Evolutionary conservation across 2,329 filamentous ascomycete species (phyloP).

Genomic region (Verticillium longisporum): DNA sequence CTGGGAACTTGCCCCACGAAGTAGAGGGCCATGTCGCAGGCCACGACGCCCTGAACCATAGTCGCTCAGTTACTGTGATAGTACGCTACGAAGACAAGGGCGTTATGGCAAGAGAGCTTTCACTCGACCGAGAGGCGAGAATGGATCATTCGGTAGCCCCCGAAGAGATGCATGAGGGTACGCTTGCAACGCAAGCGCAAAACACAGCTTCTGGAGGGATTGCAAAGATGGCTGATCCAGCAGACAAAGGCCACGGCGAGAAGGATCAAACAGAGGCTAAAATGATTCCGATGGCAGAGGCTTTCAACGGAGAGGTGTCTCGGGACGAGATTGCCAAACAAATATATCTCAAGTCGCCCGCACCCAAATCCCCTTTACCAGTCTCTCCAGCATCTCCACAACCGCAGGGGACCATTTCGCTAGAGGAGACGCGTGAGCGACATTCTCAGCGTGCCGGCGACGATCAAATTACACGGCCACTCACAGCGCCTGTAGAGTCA

Average conservation of each 20-base stretch:
- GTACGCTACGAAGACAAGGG: conserved; percentile 13
- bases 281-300: background rate
- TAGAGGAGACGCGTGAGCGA: background rate
- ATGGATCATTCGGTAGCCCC: conserved; percentile 2
- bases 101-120: conserved; percentile 2
- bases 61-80: background rate
- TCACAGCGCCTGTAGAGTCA: background rate
- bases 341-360: background rate
- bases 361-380: background rate
- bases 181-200: background rate
- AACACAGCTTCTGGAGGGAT: background rate
- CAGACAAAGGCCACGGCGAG: background rate
- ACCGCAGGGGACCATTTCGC: background rate
- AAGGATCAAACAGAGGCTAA: background rate
- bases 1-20: background rate
- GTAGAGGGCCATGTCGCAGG: background rate
- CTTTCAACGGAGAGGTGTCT: background rate
- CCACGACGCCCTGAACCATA: background rate
- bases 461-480: background rate
- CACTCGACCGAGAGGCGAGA: background rate
- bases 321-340: background rate
- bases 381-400: background rate
- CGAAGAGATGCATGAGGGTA: background rate
- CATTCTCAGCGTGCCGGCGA: too few species aligned
- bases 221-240: background rate